Conservation (phyloP, 768 basidiomycete genomes). For the Clathrus columnatus region DNA sequence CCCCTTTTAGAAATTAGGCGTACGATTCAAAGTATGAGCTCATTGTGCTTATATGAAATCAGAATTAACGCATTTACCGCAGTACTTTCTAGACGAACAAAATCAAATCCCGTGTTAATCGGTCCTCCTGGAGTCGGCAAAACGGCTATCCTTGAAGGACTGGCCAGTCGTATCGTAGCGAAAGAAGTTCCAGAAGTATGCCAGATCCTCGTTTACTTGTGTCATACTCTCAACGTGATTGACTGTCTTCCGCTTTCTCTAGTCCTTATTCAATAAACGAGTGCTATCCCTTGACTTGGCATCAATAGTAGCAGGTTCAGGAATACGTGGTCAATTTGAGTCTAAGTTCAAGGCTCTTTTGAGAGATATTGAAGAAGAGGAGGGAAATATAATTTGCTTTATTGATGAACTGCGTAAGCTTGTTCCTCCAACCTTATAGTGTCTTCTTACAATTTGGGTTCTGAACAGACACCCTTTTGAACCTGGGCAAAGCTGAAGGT, state of each 20-base stretch:
- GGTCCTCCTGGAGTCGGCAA: slow-evolving; percentile 89
- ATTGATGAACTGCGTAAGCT: slow-evolving; percentile 89
- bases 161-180: slow-evolving; percentile 78
- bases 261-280: slow-evolving; percentile 84
- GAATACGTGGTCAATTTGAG: slow-evolving; percentile 87
- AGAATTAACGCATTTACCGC: not conserved
- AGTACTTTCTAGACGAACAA: slow-evolving; percentile 84
- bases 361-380: slow-evolving; percentile 85
- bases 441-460: not conserved
- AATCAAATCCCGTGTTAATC: slow-evolving; percentile 87
- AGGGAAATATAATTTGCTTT: slow-evolving; percentile 80
- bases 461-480: slow-evolving; percentile 43
- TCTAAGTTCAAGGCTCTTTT: slow-evolving; percentile 88
- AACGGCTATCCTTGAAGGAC: slow-evolving; percentile 85
- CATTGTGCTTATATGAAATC: not conserved
- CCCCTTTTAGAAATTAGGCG: slow-evolving; percentile 62
- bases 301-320: slow-evolving; percentile 80
- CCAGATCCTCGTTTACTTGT: not conserved
- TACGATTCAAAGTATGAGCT: slow-evolving; percentile 66
- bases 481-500: slow-evolving; percentile 86
- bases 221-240: not conserved
- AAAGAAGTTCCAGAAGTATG: slow-evolving; percentile 85
- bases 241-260: not conserved
- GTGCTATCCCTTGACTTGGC: slow-evolving; percentile 81
- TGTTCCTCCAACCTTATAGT: not conserved